Evolutionary conservation across 139 green algal species (phyloP), one percentile per base, ranked within the genome.

Genomic region (Tetratostichococcus sp.): DNA sequence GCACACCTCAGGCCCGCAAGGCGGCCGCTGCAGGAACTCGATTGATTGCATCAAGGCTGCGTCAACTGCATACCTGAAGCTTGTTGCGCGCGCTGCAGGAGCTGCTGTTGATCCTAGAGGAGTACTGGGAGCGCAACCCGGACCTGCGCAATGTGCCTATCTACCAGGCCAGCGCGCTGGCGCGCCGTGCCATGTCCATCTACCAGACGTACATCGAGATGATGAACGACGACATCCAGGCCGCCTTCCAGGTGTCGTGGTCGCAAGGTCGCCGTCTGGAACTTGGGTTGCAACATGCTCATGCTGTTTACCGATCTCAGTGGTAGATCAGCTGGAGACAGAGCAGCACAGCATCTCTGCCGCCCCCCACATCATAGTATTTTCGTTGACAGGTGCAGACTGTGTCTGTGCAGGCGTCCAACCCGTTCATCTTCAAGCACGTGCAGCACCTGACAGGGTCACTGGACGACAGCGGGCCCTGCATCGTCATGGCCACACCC

Each of bases 391-490:
- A 50, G 6, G 39, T 11, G 11, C 33, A 16, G 8, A 70, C 31
- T 76, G 57, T 59, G 23, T 30, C 16, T 26, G n/a, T 30, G 62
- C 75, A 80, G 75, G 59, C 34, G 33, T 68, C 79, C 69, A 99
- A 99, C 86, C 96, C 96, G 23, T 99, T 98, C 73, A 74, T 89
- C n/a, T 98, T 99, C 89, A 93, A 91, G 67, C 88, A 97, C 83
- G 89, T 99, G 23, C 83, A 87, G 28, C 86, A 94, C 73, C 78
- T 99, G 19, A 85, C 86, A 67, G 65, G 76, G 35, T 30, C 80
- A n/a, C 88, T 97, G 72, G 87, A 93, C 71, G 91, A 97, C 73
- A 74, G 86, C 4, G 93, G 93, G 2, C 91, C 95, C 1, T 97
- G 91, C 70, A 94, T 99, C 1, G 89, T 99, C 4, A 92, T 99